These are phyloP conservation scores for Fusarium heterosporum DNA, from an alignment of 2,329 filamentous ascomycete species.

Conservation along the genomic window DNA sequence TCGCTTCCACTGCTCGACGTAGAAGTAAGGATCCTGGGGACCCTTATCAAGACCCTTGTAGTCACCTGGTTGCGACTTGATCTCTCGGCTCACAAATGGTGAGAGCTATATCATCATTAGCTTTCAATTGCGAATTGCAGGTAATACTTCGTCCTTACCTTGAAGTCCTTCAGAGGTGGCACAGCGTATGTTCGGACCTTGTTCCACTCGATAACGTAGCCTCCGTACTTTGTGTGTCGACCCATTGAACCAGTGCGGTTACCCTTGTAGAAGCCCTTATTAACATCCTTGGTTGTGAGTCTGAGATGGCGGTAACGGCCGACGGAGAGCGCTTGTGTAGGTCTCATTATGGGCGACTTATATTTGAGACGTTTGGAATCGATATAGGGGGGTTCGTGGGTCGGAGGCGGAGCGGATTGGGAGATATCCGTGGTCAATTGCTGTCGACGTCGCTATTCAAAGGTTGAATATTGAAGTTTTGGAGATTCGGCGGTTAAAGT, in stretches of 20 bases:
- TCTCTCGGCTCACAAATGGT: constrained; percentile 77
- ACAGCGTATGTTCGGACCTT: constrained; percentile 94
- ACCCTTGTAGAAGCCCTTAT: constrained; percentile 97
- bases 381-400: constrained; percentile 5
- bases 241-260: constrained; percentile 91
- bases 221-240: constrained; percentile 82
- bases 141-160: constrained; percentile 63
- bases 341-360: constrained; percentile 65
- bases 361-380: not conserved
- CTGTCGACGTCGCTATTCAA: constrained; percentile 9
- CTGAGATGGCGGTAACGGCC: constrained; percentile 78
- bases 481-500: constrained; percentile 33
- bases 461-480: constrained; percentile 41
- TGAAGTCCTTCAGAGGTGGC: constrained; percentile 77
- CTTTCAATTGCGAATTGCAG: not conserved
- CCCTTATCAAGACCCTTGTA: constrained; percentile 66
- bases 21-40: constrained; percentile 70
- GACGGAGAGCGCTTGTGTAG: constrained; percentile 74
- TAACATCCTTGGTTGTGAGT: constrained; percentile 92
- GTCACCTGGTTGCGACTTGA: constrained; percentile 64
- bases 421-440: constrained; percentile 22
- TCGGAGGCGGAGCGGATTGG: constrained; percentile 10
- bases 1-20: constrained; percentile 74
- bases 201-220: constrained; percentile 83
- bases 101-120: constrained; percentile 69